A percentile compares a stretch with the other conserved stretches of the same genome.
These are phyloP conservation scores for Trichoderma harzianum DNA, from an alignment of 2,329 filamentous ascomycete species.

Conservation along the genomic window DNA sequence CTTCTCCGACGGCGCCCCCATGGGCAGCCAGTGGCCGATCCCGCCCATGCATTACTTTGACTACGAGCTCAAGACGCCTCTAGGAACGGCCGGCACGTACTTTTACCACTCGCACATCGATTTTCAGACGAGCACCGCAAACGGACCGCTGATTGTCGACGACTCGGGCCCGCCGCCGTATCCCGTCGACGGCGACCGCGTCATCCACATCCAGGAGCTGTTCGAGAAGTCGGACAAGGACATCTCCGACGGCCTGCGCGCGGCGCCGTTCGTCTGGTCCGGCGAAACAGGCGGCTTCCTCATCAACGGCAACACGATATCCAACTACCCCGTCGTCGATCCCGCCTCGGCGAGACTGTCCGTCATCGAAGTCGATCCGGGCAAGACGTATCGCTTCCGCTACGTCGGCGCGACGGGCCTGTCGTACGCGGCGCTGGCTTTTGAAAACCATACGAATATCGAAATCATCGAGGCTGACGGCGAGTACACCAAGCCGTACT, in stretches of 20 bases:
- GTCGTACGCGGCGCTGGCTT: constrained; percentile 50
- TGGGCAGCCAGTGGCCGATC: constrained; percentile 64
- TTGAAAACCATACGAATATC: constrained; percentile 55
- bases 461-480: constrained; percentile 60
- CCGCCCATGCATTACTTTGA: constrained; percentile 61
- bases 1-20: constrained; percentile 61
- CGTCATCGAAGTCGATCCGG: constrained; percentile 57
- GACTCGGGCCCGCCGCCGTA: constrained; percentile 48
- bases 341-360: constrained; percentile 33
- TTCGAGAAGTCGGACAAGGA: constrained; percentile 51
- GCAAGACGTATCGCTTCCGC: constrained; percentile 58
- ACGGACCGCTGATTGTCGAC: constrained; percentile 58
- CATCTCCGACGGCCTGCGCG: constrained; percentile 49
- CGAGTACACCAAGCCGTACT: constrained; percentile 48
- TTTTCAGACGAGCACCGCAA: constrained; percentile 57
- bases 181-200: constrained; percentile 59
- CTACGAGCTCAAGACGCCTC: constrained; percentile 56
- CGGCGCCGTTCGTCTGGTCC: constrained; percentile 52
- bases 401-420: constrained; percentile 57
- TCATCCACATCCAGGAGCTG: constrained; percentile 54
- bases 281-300: constrained; percentile 49
- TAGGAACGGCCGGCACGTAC: constrained; percentile 58
- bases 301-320: constrained; percentile 23
- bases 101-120: constrained; percentile 67
- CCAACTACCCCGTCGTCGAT: constrained; percentile 31